Percentiles rank a stretch among this genome's conserved stretches.
Evolutionary conservation across 73 alveolate genomes (phyloP).

Genomic region (Paramecium biaurelia): DNA sequence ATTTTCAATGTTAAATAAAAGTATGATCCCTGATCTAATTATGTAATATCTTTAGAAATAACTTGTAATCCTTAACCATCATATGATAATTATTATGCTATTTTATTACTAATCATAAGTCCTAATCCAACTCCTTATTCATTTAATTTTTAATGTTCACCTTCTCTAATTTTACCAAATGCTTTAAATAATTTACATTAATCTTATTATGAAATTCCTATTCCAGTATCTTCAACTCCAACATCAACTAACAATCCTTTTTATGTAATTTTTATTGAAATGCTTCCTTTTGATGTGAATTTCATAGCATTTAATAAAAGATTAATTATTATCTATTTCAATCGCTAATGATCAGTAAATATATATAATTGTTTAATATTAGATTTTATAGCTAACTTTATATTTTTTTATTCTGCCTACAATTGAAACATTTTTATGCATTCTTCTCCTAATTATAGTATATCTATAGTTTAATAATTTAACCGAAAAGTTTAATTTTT

Average conservation of each 20-base stretch:
- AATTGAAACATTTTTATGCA: slow-evolving; percentile 49
- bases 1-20: background rate
- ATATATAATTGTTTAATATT: background rate
- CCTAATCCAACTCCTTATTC: slow-evolving; percentile 50
- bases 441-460: background rate
- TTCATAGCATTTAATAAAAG: slow-evolving; percentile 67
- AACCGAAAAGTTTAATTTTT: slow-evolving; percentile 26
- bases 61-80: background rate
- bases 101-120: background rate
- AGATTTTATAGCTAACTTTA: background rate
- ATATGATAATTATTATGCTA: background rate
- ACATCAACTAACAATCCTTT: background rate
- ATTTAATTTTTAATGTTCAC: slow-evolving; percentile 4
- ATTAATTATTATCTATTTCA: slow-evolving; percentile 60
- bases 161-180: slow-evolving; percentile 54
- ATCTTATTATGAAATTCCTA: slow-evolving; percentile 61
- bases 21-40: background rate
- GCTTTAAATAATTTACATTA: slow-evolving; percentile 53
- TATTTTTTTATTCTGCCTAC: slow-evolving; percentile 42
- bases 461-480: background rate
- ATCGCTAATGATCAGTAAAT: slow-evolving; percentile 59
- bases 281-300: slow-evolving; percentile 63
- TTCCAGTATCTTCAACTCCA: slow-evolving; percentile 68
- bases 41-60: background rate
- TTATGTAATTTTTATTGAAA: slow-evolving; percentile 45